Base-by-base conservation (phyloP, 2,329 filamentous ascomycete species). In the Phoma sp. region DNA sequence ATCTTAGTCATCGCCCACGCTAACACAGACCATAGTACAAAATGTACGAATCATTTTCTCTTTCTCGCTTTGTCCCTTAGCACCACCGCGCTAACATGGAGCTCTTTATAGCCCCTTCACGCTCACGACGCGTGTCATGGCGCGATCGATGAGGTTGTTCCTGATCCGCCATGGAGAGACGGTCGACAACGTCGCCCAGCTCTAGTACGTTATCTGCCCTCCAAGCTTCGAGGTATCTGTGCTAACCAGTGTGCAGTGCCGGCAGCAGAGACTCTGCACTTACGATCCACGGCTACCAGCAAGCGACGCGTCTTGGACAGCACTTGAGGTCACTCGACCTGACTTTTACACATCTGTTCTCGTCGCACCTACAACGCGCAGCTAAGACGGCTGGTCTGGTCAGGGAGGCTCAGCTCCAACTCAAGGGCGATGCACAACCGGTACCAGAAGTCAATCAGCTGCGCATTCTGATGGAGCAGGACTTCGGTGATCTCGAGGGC, bases 91-190 rank as follows among this genome's bases (percentile, higher is more conserved):
- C 38, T 21, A 24, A 21, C 46, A 68, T 71, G 68, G 62, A 48
- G 54, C 53, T 62, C 43, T 1, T 48, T 51, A 32, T 13, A 44
- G 43, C 57, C 43, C 46, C 29, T 36, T 21, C 35, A 43, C 58
- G 57, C 64, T 63, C 50, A 22, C 41, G 27, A 52, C 51, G 65
- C 65, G 64, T 57, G 63, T 36, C 51, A 69, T 68, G 68, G 60
- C 57, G 47, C 61, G 51, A 52, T 63, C 63, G 51, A 85, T 89
- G 84, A 83, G 82, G 69, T 74, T 96, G 51, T 86, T 92, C 68
- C 82, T 96, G 66, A 86, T 96, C 68, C 88, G 92, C 52, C 92
- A 96, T 81, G 92, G 88, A 70, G 92, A 96, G 78, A 94, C 91
- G 15, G 90, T 96, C 62, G 90, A 96, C 77, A 96, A 96, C 74